These are phyloP conservation scores for Monosporascus sp. DNA, from an alignment of 2,329 filamentous ascomycete genomes.

Conservation along the genomic window DNA sequence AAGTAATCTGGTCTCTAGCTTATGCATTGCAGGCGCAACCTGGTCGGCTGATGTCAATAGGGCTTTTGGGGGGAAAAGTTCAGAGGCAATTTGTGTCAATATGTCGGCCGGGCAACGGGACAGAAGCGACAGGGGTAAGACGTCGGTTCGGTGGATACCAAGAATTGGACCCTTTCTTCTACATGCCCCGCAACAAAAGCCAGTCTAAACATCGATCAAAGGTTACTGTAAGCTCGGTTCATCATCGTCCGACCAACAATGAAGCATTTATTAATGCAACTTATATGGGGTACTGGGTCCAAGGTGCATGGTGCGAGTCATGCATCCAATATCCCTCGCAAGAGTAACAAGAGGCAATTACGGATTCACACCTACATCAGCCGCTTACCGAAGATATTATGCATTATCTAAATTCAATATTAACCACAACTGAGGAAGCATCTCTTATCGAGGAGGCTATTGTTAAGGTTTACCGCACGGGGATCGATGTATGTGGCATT, in stretches of 20 bases:
- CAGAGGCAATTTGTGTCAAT: slow-evolving; percentile 3
- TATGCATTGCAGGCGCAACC: neutral
- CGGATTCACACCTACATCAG: neutral
- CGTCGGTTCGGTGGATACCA: neutral
- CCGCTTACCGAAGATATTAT: neutral
- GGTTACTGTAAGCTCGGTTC: slow-evolving; percentile 6
- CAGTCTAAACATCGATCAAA: neutral
- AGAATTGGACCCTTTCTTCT: neutral
- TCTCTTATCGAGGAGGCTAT: neutral
- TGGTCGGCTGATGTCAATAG: neutral
- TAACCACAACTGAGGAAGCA: slow-evolving; percentile 1
- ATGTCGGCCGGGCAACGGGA: slow-evolving; percentile 18
- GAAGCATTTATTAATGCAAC: slow-evolving; percentile 9
- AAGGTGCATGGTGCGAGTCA: neutral
- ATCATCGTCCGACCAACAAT: slow-evolving; percentile 15
- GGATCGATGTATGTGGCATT: too few species aligned
- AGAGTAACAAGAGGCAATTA: neutral
- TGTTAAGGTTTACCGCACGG: too few species aligned
- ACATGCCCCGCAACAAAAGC: neutral
- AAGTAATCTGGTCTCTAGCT: neutral
- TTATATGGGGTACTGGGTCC: neutral
- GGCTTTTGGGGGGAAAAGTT: neutral
- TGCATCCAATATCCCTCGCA: neutral
- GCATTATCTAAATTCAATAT: neutral
- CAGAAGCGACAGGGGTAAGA: neutral